phyloP scores from a whole-genome alignment of 805 yeast genomes.

The Candida tallmaniae region DNA sequence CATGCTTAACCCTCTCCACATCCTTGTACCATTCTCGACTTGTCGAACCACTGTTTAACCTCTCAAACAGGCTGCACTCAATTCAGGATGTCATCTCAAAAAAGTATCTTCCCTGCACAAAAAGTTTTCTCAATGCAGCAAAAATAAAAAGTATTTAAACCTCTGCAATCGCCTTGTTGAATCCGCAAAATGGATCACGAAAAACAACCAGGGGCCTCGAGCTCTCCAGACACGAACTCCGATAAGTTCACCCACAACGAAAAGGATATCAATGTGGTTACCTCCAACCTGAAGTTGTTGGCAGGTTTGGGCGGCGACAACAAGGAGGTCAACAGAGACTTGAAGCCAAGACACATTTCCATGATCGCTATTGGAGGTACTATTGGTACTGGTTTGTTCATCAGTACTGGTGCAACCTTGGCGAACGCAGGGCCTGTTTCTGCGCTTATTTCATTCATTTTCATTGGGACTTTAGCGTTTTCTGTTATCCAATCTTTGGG shows the following conservation, averaged over 20 bases:
- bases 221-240: background rate
- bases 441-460: slow-evolving; percentile 57
- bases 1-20: too few relatives aligned
- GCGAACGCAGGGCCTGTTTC: slow-evolving; percentile 64
- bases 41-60: too few relatives aligned
- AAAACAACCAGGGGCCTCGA: background rate
- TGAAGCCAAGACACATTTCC: slow-evolving; percentile 64
- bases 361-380: slow-evolving; percentile 81
- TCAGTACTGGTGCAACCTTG: slow-evolving; percentile 56
- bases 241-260: slow-evolving; percentile 3
- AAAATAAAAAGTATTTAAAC: too few relatives aligned
- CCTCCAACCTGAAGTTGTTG: slow-evolving; percentile 7
- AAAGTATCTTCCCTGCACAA: too few relatives aligned
- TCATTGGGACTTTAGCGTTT: slow-evolving; percentile 62
- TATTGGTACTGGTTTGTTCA: slow-evolving; percentile 74
- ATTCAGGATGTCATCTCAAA: too few relatives aligned
- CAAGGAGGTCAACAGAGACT: slow-evolving; percentile 49
- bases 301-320: slow-evolving; percentile 6
- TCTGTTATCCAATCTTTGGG: slow-evolving; percentile 69
- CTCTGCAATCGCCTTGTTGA: too few relatives aligned
- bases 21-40: too few relatives aligned
- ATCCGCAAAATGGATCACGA: background rate
- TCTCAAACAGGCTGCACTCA: too few relatives aligned
- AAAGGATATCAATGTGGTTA: slow-evolving; percentile 10
- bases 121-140: too few relatives aligned